Evolutionary conservation across 75 land plant species (phyloP), one percentile per base, ranked within the genome.

Genomic region (Pseudotsuga menziesii): DNA sequence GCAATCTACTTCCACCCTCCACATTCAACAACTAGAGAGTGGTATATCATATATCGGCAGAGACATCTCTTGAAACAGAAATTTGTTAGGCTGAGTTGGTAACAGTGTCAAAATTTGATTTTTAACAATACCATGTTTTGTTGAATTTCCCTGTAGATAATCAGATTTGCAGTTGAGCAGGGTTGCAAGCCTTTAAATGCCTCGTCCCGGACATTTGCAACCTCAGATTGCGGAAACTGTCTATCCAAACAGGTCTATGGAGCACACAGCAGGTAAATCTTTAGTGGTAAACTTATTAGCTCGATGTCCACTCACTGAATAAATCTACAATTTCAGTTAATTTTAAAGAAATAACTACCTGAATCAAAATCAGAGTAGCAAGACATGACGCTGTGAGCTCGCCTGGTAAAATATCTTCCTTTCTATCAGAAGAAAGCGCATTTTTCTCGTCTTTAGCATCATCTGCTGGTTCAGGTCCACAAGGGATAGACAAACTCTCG

Each of bases 371-470:
- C 79, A 95, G 77, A 57, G 95, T 89, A 1, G 96, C 86, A 57
- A 95, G 92, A 84, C 95, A 91, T 4, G 93, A 81, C 20, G 96
- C 78, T 54, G 91, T 89, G 56, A 95, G 86, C 52, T 95, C 95
- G 57, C 83, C 66, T 41, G 87, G 95, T 22, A 87, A 77, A 35
- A 79, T 56, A 32, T 70, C 4, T 13, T 80, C 85, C 74, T 41
- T 80, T 55, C 63, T 74, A 79, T 77, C 78, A 62, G 56, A 52
- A 6, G 59, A 29, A 25, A 15, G 32, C 11, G 55, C 69, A 29
- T 44, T 72, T 71, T 78, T 79, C 75, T 78, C 58, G 39, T 76
- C 73, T 60, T 80, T 16, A 57, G 78, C 79, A 70, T 83, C 73
- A 73, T 8, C 55, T 72, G 52, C 73, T 54, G 77, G 59, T 75